Evolutionary conservation across 768 basidiomycete genomes (phyloP).

Genomic region (Amanita thiersii): DNA sequence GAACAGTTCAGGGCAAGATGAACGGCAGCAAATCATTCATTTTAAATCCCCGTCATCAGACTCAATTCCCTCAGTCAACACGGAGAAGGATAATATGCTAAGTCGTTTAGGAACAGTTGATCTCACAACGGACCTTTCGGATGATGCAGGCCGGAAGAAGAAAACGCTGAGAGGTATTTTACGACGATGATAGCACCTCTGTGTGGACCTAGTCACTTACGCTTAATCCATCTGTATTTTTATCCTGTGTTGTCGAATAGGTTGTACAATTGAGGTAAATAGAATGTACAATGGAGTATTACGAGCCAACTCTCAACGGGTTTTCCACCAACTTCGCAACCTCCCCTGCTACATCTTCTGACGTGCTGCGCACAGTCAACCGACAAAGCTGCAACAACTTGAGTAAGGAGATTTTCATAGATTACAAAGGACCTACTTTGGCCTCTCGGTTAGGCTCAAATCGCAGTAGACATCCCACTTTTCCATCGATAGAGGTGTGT

Average conservation of each 20-base stretch:
- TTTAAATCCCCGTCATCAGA: slow-evolving; percentile 50
- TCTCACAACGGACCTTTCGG: slow-evolving; percentile 20
- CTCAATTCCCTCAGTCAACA: slow-evolving; percentile 32
- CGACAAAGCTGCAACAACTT: slow-evolving; percentile 79
- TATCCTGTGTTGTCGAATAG: slow-evolving; percentile 3
- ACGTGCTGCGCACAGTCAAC: slow-evolving; percentile 90
- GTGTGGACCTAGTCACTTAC: background rate
- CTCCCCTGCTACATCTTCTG: slow-evolving; percentile 77
- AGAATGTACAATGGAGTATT: background rate
- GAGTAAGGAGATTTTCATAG: slow-evolving; percentile 1
- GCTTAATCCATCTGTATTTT: background rate
- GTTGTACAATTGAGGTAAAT: slow-evolving; percentile 8
- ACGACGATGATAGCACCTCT: slow-evolving; percentile 21
- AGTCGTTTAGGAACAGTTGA: slow-evolving; percentile 14
- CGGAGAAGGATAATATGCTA: slow-evolving; percentile 12
- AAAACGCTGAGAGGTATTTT: slow-evolving; percentile 36
- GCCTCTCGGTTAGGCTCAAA: slow-evolving; percentile 95
- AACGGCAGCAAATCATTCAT: slow-evolving; percentile 19
- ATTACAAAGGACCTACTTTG: slow-evolving; percentile 48
- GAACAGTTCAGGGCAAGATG: slow-evolving; percentile 1
- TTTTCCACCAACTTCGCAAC: slow-evolving; percentile 51
- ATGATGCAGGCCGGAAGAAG: slow-evolving; percentile 33
- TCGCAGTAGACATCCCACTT: slow-evolving; percentile 90
- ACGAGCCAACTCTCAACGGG: slow-evolving; percentile 27
- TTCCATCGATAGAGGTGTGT: slow-evolving; percentile 85